phyloP scores from a whole-genome alignment of 2,329 filamentous ascomycete species.

The Ceratocystis destructans region DNA sequence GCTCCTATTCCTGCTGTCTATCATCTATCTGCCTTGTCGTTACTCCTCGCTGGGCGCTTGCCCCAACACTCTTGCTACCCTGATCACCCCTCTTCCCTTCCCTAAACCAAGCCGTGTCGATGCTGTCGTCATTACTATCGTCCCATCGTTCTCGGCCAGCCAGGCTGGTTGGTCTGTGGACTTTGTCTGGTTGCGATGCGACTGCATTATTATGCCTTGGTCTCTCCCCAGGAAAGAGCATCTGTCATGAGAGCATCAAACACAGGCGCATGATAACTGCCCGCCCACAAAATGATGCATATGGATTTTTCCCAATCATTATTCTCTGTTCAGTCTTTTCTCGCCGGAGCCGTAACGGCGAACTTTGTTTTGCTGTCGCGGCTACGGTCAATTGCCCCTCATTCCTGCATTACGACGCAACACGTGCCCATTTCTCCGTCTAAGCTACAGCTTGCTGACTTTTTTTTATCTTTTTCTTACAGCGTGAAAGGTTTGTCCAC shows the following conservation, averaged over 20 bases:
- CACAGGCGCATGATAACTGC: background rate
- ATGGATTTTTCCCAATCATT: background rate
- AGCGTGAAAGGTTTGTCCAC: conserved; percentile 19
- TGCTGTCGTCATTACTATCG: background rate
- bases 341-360: background rate
- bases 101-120: background rate
- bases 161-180: background rate
- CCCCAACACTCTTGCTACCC: background rate
- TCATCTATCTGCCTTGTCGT: conserved; percentile 13
- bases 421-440: conserved; percentile 2
- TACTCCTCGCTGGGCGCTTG: background rate
- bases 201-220: background rate
- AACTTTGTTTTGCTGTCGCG: background rate
- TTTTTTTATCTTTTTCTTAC: background rate
- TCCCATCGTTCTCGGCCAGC: background rate
- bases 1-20: conserved; percentile 11
- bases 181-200: background rate
- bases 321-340: background rate
- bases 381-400: conserved; percentile 2
- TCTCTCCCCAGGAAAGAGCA: background rate
- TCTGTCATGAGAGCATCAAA: background rate
- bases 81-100: background rate
- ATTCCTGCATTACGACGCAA: conserved; percentile 3
- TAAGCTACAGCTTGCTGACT: conserved; percentile 11
- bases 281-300: background rate